Evolutionary conservation across 1,139 yeast genomes (phyloP).

Genomic region (Suhomyces chickasaworum): DNA sequence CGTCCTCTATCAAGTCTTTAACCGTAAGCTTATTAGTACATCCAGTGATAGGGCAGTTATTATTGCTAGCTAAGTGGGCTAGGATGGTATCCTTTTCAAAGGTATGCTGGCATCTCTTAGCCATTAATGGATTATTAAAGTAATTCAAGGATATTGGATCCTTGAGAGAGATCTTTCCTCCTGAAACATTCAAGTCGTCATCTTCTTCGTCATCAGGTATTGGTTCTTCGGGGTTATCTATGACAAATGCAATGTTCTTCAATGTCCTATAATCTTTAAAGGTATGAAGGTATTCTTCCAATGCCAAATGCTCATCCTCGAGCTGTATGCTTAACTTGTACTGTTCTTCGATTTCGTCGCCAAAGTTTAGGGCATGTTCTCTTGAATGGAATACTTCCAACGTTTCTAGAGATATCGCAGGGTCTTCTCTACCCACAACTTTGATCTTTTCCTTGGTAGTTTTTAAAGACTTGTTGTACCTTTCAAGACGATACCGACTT

Average conservation of each 20-base stretch:
- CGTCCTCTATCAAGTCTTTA: conserved; percentile 44
- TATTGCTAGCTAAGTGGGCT: conserved; percentile 26
- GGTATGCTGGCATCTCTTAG: conserved; percentile 59
- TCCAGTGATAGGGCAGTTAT: conserved; percentile 51
- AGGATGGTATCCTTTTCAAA: conserved; percentile 53
- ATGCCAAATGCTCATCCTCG: conserved; percentile 5
- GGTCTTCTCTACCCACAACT: conserved; percentile 12
- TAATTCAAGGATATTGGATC: conserved; percentile 64
- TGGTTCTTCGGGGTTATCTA: conserved; percentile 44
- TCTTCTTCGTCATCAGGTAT: conserved; percentile 46
- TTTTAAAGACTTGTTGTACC: conserved; percentile 12
- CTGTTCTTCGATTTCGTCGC: conserved; percentile 14
- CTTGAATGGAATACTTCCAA: conserved; percentile 12
- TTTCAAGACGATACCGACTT: conserved; percentile 3
- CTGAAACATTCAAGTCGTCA: conserved; percentile 62
- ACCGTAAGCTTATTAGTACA: conserved; percentile 35
- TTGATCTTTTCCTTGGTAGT: conserved; percentile 14
- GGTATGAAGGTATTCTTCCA: conserved; percentile 5
- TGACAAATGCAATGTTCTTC: conserved; percentile 30
- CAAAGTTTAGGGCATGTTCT: conserved; percentile 16
- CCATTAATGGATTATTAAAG: conserved; percentile 55
- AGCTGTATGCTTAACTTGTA: conserved; percentile 8
- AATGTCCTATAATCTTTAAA: conserved; percentile 26
- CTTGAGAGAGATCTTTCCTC: conserved; percentile 63
- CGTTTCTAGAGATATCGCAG: conserved; percentile 15